phyloP scores from a whole-genome alignment of 192 early-diverging fungal species.

The Dissophora ornata region DNA sequence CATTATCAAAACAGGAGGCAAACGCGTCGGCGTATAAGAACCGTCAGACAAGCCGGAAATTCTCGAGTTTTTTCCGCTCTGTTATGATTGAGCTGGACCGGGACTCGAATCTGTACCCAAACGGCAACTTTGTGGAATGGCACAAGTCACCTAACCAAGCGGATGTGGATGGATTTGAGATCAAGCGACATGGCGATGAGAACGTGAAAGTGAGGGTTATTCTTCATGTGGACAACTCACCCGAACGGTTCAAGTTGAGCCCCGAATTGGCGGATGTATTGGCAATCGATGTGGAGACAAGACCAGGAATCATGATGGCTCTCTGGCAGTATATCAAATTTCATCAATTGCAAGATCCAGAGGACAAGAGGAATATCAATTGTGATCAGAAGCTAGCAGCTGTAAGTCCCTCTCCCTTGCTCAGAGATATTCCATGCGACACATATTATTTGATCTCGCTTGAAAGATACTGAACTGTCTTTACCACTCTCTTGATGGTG shows the following conservation, averaged over 20 bases:
- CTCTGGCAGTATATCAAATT: slow-evolving; percentile 98
- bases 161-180: slow-evolving; percentile 90
- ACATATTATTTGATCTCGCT: too few relatives aligned
- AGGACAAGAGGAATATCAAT: slow-evolving; percentile 89
- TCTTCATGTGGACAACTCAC: slow-evolving; percentile 80
- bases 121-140: slow-evolving; percentile 86
- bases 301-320: slow-evolving; percentile 80
- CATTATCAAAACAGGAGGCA: slow-evolving; percentile 9
- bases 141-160: slow-evolving; percentile 58
- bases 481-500: too few relatives aligned
- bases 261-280: slow-evolving; percentile 80
- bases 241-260: slow-evolving; percentile 85
- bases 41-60: slow-evolving; percentile 75
- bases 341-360: slow-evolving; percentile 89
- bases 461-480: too few relatives aligned
- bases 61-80: slow-evolving; percentile 86
- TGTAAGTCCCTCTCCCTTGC: slow-evolving; percentile 53
- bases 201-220: slow-evolving; percentile 86
- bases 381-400: slow-evolving; percentile 80
- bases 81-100: slow-evolving; percentile 89
- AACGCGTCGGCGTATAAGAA: slow-evolving; percentile 67
- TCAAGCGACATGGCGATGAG: slow-evolving; percentile 90
- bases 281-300: slow-evolving; percentile 80
- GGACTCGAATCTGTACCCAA: slow-evolving; percentile 79
- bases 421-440: too few relatives aligned